phyloP scores from a whole-genome alignment of 441 rosid genomes.

The Erysimum cheiri region DNA sequence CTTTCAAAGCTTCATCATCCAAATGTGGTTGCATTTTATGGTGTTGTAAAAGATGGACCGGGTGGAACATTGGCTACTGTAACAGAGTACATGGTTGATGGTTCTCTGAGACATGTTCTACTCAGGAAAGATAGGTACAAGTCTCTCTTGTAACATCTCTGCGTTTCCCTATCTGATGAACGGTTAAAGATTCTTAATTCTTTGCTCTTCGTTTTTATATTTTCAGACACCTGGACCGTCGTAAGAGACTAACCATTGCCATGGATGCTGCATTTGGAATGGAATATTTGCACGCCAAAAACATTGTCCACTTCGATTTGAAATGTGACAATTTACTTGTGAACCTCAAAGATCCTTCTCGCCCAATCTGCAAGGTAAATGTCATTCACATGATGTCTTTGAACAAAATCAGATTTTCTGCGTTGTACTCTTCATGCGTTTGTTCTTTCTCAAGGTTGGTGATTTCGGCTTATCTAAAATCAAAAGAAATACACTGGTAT shows the following conservation, averaged over 20 bases:
- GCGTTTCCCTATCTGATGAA: slow-evolving; percentile 13
- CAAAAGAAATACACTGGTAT: slow-evolving; percentile 65
- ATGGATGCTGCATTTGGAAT: slow-evolving; percentile 84
- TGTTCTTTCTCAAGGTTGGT: slow-evolving; percentile 57
- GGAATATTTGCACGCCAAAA: slow-evolving; percentile 77
- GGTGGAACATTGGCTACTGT: slow-evolving; percentile 73
- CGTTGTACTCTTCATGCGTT: neutral
- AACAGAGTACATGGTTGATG: slow-evolving; percentile 76
- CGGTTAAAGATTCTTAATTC: slow-evolving; percentile 11
- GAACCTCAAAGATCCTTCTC: slow-evolving; percentile 71
- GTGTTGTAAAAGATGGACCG: slow-evolving; percentile 78
- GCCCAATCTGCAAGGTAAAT: slow-evolving; percentile 76
- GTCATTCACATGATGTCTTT: neutral
- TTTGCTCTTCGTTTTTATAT: slow-evolving; percentile 28
- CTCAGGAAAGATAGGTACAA: slow-evolving; percentile 64
- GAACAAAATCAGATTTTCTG: slow-evolving; percentile 18
- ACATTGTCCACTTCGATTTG: slow-evolving; percentile 77
- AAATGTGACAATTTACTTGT: slow-evolving; percentile 78
- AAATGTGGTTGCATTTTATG: slow-evolving; percentile 76
- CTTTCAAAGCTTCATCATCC: slow-evolving; percentile 80
- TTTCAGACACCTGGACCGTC: slow-evolving; percentile 54
- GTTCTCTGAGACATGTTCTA: slow-evolving; percentile 74
- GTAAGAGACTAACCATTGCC: slow-evolving; percentile 70
- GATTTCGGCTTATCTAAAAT: slow-evolving; percentile 74
- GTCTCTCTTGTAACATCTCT: slow-evolving; percentile 39